Evolutionary conservation across 2,329 filamentous ascomycete species (phyloP), one percentile per base, ranked within the genome.

Genomic region (Sporothrix sp.): DNA sequence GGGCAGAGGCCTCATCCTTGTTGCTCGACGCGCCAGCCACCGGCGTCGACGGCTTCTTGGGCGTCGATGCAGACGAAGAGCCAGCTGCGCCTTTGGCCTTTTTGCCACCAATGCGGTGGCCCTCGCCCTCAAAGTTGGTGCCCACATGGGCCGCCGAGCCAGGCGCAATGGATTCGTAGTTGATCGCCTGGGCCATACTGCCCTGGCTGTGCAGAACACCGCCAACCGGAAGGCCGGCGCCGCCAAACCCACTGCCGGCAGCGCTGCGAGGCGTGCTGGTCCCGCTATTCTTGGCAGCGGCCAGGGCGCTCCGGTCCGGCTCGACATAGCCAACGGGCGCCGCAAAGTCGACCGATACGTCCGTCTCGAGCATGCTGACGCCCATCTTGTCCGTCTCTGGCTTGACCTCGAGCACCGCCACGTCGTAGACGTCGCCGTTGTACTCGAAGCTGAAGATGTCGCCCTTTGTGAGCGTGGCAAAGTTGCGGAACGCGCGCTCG

Each of bases 141-240:
- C 84, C 73, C 6, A 78, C 79, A 13, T 80, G 82, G 13, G 81
- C 75, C 2, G 75, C 79, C 7, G 87, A 78, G 3, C 82, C 82
- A 1, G 93, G 90, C 0, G 89, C 87, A 58, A 98, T 95, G 28
- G 89, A 79, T 48, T 81, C 79, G 68, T 97, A 98, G 72, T 96
- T 96, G 72, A 98, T 97, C n/a, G 88, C 81, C 61, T 95, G 88
- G 0, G 93, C 90, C 93, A 98, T 98, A 54, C 84, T 90, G 10
- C 93, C 93, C 60, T 95, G 87, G 55, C 75, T 81, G 66, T 94
- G 89, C 21, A 96, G 67, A 14, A 85, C 69, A 4, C 90, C 87
- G 25, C 88, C 85, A 2, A 78, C 71, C 7, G 84, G 83, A 53
- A 86, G 65, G 11, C 79, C 79, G 50, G 79, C 79, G 51, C 79